Evolutionary conservation across 2,329 filamentous ascomycete genomes (phyloP).

Genomic region (Fusarium agapanthi): DNA sequence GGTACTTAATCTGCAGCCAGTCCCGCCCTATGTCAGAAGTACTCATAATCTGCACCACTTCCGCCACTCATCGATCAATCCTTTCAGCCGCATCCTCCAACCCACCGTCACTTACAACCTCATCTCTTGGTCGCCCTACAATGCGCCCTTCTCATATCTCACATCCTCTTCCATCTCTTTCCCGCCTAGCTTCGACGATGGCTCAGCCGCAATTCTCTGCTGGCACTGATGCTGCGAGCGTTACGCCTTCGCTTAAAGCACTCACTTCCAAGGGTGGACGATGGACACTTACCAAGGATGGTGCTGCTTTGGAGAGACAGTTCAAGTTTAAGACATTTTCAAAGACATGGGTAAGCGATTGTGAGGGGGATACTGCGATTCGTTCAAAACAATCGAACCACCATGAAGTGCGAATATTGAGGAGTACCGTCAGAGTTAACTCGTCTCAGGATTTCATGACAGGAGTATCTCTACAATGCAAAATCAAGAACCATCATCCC

Average conservation of each 20-base stretch:
- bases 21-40: not conserved
- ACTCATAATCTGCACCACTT: constrained; percentile 17
- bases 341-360: constrained; percentile 67
- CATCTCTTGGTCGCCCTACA: not conserved
- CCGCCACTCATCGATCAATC: constrained; percentile 14
- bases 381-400: not conserved
- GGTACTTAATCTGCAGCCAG: not conserved
- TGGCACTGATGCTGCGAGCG: constrained; percentile 53
- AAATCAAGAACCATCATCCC: constrained; percentile 74
- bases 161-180: constrained; percentile 11
- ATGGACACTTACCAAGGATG: constrained; percentile 62
- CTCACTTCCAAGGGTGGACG: constrained; percentile 51
- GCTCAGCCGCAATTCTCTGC: constrained; percentile 53
- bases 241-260: constrained; percentile 48
- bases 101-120: not conserved
- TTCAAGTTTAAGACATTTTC: constrained; percentile 73
- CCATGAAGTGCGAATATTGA: not conserved
- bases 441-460: constrained; percentile 75
- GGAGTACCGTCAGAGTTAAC: not conserved
- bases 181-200: constrained; percentile 37
- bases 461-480: constrained; percentile 73
- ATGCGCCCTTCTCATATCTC: constrained; percentile 25
- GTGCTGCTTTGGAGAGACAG: constrained; percentile 65
- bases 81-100: constrained; percentile 16
- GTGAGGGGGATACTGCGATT: not conserved